Percentiles rank a stretch among this genome's conserved stretches.
Evolutionary conservation across 2,329 filamentous ascomycete species (phyloP).

Genomic region (Sarocladiaceae sp.): DNA sequence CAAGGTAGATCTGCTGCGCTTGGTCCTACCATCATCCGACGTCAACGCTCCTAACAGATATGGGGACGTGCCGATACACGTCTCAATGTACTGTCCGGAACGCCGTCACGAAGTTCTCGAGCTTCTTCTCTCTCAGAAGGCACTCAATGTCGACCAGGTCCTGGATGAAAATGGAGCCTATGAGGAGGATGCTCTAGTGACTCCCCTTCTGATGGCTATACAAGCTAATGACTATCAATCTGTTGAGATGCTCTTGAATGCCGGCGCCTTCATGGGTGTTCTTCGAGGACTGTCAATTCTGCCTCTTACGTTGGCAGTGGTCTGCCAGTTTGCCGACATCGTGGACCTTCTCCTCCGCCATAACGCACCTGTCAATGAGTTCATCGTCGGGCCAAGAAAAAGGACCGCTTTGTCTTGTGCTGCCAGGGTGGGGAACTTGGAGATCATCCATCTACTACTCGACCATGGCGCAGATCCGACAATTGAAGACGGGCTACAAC

Average conservation of each 20-base stretch:
- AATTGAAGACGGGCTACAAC: constrained; percentile 15
- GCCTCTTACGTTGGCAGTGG: constrained; percentile 13
- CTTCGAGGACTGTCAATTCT: constrained; percentile 10
- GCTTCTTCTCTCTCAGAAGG: constrained; percentile 1
- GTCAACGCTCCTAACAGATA: constrained; percentile 9
- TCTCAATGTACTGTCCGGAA: neutral
- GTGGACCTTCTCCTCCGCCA: constrained; percentile 13
- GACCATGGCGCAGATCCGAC: constrained; percentile 19
- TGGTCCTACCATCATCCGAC: constrained; percentile 1
- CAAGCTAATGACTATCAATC: constrained; percentile 8
- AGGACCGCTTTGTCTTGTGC: constrained; percentile 17
- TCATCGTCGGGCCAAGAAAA: constrained; percentile 4
- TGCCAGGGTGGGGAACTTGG: constrained; percentile 11
- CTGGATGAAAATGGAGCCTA: neutral
- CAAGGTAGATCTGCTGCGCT: constrained; percentile 12
- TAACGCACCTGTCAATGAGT: constrained; percentile 11
- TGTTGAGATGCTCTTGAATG: constrained; percentile 14
- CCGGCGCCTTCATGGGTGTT: constrained; percentile 12
- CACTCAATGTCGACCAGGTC: constrained; percentile 8
- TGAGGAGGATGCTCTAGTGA: neutral
- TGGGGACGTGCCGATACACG: neutral
- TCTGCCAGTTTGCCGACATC: constrained; percentile 8
- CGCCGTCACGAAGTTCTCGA: neutral
- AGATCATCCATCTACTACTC: constrained; percentile 16
- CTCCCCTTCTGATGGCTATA: constrained; percentile 13